Evolutionary conservation across 495 filamentous ascomycete genomes (phyloP), one percentile per base, ranked within the genome.

Genomic region (Astrocystis sublimbata): DNA sequence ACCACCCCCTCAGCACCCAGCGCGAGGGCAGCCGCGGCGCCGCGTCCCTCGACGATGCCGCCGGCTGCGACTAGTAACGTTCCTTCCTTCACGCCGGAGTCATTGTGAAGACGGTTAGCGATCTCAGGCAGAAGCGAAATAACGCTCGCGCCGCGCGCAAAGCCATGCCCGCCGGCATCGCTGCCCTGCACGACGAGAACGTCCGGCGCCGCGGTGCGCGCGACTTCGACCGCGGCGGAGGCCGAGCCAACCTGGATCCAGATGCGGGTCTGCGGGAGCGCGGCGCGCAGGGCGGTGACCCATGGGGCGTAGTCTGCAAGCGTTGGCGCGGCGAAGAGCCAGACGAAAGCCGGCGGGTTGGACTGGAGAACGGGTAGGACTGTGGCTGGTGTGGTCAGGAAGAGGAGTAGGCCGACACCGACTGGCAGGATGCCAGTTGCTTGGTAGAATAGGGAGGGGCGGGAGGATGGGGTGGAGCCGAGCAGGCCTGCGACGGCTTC

Each of bases 91-190:
- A 0, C 15, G 13, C n/a, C n/a, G 9, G 31, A 12, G 24, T 30
- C 24, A 2, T 6, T 30, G 10, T 15, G 21, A 23, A 43, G 24
- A 21, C 23, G 10, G 13, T 13, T 9, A 13, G 24, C 9, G 15
- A 24, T 31, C 38, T 72, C 70, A 23, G 70, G 68, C 10, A 72
- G 31, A 1, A 72, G 38, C 1, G 65, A 43, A 5, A 72, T 60
- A 10, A 72, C 58, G 9, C 60, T 56, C 15, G 86, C 77, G 4
- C 83, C 83, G 0, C 73, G 69, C 6, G 71, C 77, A 13, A 83
- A 77, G 4, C 87, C 87, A 65, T 92, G 88, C 0, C 89, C 89
- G 3, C 89, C 89, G 0, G 89, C 82, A 62, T 92, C 89, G 0
- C 78, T 65, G 0, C 89, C 89, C 65, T 92, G 89, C 4, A 87